A percentile compares a stretch with the other conserved stretches of the same genome.
phyloP scores from a whole-genome alignment of 2,329 filamentous ascomycete species.

The Cordyceps cicadae region DNA sequence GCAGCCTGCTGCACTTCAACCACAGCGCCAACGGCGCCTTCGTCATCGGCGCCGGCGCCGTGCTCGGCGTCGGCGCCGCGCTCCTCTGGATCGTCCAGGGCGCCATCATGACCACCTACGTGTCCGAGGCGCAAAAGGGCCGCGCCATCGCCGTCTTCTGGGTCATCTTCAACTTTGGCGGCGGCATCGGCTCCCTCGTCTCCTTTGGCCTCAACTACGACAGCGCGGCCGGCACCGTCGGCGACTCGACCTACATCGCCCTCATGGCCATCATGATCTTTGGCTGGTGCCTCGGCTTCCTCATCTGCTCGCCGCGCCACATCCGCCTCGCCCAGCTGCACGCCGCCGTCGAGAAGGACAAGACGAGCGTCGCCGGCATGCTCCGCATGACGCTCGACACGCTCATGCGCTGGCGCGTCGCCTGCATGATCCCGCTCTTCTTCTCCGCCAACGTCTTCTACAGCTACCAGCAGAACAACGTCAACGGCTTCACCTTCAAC shows the following conservation, averaged over 20 bases:
- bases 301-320: slow-evolving; percentile 39
- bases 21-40: slow-evolving; percentile 31
- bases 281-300: slow-evolving; percentile 38
- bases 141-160: slow-evolving; percentile 35
- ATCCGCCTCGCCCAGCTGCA: slow-evolving; percentile 31
- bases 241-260: slow-evolving; percentile 42
- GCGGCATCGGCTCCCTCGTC: slow-evolving; percentile 34
- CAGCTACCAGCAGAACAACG: slow-evolving; percentile 47
- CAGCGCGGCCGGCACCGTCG: slow-evolving; percentile 34
- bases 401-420: slow-evolving; percentile 35
- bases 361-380: slow-evolving; percentile 28
- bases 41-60: slow-evolving; percentile 35
- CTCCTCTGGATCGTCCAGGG: slow-evolving; percentile 40
- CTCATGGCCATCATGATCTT: slow-evolving; percentile 40
- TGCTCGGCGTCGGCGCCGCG: slow-evolving; percentile 37
- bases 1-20: slow-evolving; percentile 35
- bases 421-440: slow-evolving; percentile 44
- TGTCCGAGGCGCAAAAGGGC: slow-evolving; percentile 33
- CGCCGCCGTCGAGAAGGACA: slow-evolving; percentile 28
- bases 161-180: slow-evolving; percentile 39
- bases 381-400: slow-evolving; percentile 29
- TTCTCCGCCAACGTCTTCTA: slow-evolving; percentile 49
- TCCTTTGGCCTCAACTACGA: slow-evolving; percentile 36
- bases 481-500: slow-evolving; percentile 47
- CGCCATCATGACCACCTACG: slow-evolving; percentile 40